Evolutionary conservation across 139 green algal species (phyloP).

Genomic region (Chlorella sp.): DNA sequence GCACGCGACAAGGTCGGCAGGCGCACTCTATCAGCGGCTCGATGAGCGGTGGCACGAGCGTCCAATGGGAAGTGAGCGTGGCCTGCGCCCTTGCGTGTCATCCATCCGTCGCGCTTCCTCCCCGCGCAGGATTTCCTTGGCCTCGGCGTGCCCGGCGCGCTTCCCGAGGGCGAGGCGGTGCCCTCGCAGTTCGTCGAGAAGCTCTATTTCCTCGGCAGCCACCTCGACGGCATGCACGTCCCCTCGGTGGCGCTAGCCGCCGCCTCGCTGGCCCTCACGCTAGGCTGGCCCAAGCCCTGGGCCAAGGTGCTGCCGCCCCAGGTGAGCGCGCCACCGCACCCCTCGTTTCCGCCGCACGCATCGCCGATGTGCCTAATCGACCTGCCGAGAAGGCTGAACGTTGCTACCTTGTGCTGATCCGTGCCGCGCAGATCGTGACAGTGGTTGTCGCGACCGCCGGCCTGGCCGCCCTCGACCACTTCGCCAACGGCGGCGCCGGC

Average conservation of each 20-base stretch:
- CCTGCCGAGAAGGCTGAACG: no score
- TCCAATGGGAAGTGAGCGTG: no score
- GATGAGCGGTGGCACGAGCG: no score
- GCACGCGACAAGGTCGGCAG: no score
- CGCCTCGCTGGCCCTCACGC: slow-evolving; percentile 15
- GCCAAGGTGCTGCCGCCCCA: slow-evolving; percentile 8
- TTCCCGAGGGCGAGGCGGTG: slow-evolving; percentile 15
- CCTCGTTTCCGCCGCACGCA: no score
- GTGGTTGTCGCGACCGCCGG: slow-evolving; percentile 14
- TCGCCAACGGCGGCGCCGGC: neutral
- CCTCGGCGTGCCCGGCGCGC: slow-evolving; percentile 16
- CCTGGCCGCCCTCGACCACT: slow-evolving; percentile 5
- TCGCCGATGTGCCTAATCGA: no score
- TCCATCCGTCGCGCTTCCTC: no score
- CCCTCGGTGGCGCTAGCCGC: slow-evolving; percentile 18
- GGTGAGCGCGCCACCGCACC: no score
- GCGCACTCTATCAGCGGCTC: no score
- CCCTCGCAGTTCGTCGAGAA: slow-evolving; percentile 28
- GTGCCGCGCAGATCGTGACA: slow-evolving; percentile 17
- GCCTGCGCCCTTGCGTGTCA: no score
- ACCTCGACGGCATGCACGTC: slow-evolving; percentile 16
- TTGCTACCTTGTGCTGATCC: neutral
- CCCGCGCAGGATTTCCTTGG: slow-evolving; percentile 25
- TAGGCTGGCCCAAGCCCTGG: slow-evolving; percentile 24
- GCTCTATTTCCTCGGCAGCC: neutral